Conservation (phyloP, 345 rosid genomes). For the Populus davidiana region DNA sequence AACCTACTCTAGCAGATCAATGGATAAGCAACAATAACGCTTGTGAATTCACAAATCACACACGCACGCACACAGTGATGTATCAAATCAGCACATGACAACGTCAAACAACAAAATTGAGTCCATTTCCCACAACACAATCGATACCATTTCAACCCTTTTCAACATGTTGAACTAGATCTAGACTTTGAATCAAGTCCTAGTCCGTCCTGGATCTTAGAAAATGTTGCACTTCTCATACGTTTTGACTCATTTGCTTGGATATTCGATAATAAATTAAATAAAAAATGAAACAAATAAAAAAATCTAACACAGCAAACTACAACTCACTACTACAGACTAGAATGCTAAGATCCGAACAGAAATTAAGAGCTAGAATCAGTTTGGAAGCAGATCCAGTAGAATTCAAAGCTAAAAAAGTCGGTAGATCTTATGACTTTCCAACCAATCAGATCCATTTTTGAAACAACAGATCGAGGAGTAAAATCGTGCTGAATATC, state of each 20-base stretch:
- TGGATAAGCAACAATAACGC: too few relatives aligned
- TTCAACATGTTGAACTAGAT: not conserved
- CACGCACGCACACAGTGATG: not conserved
- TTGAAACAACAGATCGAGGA: not conserved
- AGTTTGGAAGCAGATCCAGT: not conserved
- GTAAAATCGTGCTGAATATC: not conserved
- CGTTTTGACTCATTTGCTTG: too few relatives aligned
- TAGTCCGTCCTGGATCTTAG: too few relatives aligned
- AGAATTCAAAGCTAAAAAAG: not conserved
- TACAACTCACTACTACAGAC: not conserved
- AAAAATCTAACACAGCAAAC: not conserved
- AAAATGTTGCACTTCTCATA: too few relatives aligned
- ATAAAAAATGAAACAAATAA: too few relatives aligned
- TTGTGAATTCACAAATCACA: too few relatives aligned
- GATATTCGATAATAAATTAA: too few relatives aligned
- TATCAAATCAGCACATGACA: not conserved
- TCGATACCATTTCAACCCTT: not conserved
- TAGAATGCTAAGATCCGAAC: slow-evolving; percentile 1
- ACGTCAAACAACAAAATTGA: not conserved
- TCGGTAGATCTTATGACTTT: not conserved
- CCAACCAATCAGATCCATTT: not conserved
- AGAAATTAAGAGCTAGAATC: not conserved
- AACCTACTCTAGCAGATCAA: too few relatives aligned
- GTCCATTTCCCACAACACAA: not conserved
- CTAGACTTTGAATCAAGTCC: not conserved